phyloP scores from a whole-genome alignment of 345 rosid genomes.

The Corchorus capsularis region DNA sequence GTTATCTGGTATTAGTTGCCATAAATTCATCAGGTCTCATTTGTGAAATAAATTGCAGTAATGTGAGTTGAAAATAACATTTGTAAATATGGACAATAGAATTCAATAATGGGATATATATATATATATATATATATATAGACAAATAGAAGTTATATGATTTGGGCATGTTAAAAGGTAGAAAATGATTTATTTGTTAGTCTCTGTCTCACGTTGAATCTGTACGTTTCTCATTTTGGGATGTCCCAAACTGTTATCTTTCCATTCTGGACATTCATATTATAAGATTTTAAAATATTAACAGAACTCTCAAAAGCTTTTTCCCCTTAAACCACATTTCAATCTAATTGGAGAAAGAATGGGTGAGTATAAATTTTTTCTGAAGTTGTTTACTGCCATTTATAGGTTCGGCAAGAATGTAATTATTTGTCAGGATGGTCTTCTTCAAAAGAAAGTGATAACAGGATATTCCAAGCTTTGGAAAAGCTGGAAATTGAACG shows the following conservation, averaged over 20 bases:
- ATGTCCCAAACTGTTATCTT: background rate
- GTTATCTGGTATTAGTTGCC: background rate
- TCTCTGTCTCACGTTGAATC: background rate
- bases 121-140: background rate
- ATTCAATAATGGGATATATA: background rate
- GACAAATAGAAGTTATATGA: background rate
- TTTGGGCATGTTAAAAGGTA: background rate
- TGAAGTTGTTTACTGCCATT: background rate
- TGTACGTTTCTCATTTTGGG: background rate
- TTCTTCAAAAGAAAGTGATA: constrained; percentile 45
- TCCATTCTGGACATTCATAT: background rate
- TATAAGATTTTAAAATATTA: background rate
- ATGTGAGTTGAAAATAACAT: background rate
- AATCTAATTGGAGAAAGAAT: background rate
- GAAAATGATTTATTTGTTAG: background rate
- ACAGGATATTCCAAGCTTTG: constrained; percentile 41
- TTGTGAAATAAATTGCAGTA: background rate
- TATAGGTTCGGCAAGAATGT: constrained; percentile 81
- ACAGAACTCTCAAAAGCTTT: background rate
- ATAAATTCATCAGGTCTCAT: background rate
- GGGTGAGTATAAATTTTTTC: background rate
- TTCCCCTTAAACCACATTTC: background rate
- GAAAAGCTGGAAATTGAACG: constrained; percentile 54
- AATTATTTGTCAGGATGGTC: constrained; percentile 66
- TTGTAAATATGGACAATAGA: background rate